Percentiles rank a stretch among this genome's conserved stretches.
Conservation (phyloP, 805 yeast genomes). For the Candida golubevii region DNA sequence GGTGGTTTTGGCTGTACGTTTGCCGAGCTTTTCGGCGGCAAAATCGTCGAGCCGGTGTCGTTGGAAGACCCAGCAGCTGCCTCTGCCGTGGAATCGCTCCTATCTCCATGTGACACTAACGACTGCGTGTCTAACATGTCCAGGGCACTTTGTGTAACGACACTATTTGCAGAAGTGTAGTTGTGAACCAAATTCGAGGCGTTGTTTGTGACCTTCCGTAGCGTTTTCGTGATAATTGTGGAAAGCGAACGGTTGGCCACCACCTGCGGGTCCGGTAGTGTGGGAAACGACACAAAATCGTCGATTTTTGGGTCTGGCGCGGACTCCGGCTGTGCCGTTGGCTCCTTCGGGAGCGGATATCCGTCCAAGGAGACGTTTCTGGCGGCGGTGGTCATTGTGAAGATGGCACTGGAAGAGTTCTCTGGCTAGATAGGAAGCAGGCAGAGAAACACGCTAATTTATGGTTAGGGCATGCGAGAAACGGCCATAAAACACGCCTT, state of each 20-base stretch:
- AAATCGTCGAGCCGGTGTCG: no score
- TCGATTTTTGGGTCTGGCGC: constrained; percentile 8
- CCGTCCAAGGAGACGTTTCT: constrained; percentile 4
- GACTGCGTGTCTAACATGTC: constrained; percentile 11
- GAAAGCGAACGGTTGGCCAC: constrained; percentile 31
- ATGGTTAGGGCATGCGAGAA: no score
- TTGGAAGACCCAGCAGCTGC: neutral
- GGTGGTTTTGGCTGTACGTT: neutral
- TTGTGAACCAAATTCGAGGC: constrained; percentile 35
- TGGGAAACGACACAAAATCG: constrained; percentile 41
- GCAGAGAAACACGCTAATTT: no score
- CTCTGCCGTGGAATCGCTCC: neutral
- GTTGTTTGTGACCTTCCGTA: constrained; percentile 40
- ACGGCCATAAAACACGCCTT: no score
- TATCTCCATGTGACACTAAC: neutral
- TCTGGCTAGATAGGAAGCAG: no score
- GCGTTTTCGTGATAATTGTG: constrained; percentile 32
- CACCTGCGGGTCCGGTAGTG: constrained; percentile 39
- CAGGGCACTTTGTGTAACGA: neutral
- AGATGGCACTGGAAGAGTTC: no score
- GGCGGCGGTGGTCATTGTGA: neutral
- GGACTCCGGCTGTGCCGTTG: neutral
- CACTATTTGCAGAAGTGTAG: constrained; percentile 8
- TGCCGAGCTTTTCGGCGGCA: neutral
- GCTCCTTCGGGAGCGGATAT: neutral